Conservation (phyloP, 2,329 filamentous ascomycete species). For the Ophiostoma novo-ulmi region DNA sequence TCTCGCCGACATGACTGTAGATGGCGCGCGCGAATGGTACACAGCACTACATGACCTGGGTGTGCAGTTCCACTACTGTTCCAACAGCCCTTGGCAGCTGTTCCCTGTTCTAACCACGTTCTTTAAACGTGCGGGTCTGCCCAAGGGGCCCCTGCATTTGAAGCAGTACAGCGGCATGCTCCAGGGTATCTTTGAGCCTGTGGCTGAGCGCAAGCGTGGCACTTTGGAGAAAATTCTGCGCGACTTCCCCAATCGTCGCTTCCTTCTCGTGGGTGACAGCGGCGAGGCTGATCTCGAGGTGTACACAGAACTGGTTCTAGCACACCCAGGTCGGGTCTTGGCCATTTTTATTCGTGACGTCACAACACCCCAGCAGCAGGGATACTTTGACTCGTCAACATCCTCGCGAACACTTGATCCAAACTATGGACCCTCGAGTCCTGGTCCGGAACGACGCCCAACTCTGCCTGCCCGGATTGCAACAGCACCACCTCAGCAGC, state of each 20-base stretch:
- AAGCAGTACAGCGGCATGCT: conserved; percentile 97
- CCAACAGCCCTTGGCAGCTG: conserved; percentile 98
- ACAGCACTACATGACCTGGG: conserved; percentile 68
- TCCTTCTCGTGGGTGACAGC: conserved; percentile 89
- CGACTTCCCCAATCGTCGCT: conserved; percentile 85
- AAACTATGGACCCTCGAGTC: background rate
- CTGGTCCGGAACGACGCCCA: conserved; percentile 18
- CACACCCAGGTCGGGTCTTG: conserved; percentile 75
- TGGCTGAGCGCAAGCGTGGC: conserved; percentile 87
- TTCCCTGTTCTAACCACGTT: conserved; percentile 84
- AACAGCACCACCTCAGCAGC: background rate
- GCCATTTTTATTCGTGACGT: conserved; percentile 94
- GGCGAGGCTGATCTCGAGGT: conserved; percentile 96
- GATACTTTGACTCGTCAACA: conserved; percentile 67
- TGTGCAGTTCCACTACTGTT: conserved; percentile 91
- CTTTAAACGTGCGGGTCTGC: conserved; percentile 74
- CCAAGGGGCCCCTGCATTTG: conserved; percentile 83
- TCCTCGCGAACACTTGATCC: conserved; percentile 25
- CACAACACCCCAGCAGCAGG: conserved; percentile 67
- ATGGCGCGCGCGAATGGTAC: conserved; percentile 91
- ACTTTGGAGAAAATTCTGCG: conserved; percentile 77
- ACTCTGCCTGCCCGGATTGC: background rate
- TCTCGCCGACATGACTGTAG: conserved; percentile 71
- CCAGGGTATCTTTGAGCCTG: conserved; percentile 95
- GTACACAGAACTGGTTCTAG: conserved; percentile 85